Conservation (phyloP, 306 rosid genomes). For the Clitoria ternatea region DNA sequence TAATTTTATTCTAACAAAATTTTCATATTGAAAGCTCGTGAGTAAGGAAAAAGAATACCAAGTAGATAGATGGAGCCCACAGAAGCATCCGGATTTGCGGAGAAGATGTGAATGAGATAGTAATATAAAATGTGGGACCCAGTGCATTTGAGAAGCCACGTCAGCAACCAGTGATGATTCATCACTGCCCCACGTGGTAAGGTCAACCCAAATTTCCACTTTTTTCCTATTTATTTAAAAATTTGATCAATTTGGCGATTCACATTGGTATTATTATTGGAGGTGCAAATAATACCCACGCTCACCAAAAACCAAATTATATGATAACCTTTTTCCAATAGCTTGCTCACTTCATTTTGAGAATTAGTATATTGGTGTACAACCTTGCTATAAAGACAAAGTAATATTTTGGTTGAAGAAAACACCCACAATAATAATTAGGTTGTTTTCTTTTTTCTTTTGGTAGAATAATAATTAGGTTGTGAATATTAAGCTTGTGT, state of each 20-base stretch:
- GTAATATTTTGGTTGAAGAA: not conserved
- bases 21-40: too few relatives aligned
- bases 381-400: not conserved
- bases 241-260: not conserved
- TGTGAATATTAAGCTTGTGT: constrained; percentile 11
- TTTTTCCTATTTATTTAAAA: not conserved
- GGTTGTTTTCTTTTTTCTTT: too few relatives aligned
- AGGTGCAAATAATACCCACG: constrained; percentile 6
- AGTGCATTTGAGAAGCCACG: constrained; percentile 36
- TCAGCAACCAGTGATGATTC: constrained; percentile 23
- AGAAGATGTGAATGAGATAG: constrained; percentile 21
- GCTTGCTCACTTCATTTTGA: too few relatives aligned
- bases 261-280: not conserved
- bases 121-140: constrained; percentile 36
- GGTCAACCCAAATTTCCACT: constrained; percentile 21
- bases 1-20: too few relatives aligned
- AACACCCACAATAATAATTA: constrained; percentile 15
- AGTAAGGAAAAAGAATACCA: too few relatives aligned
- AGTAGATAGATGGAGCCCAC: constrained; percentile 5
- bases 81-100: not conserved
- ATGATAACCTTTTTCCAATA: not conserved
- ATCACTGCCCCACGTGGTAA: constrained; percentile 25
- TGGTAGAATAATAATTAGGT: constrained; percentile 17
- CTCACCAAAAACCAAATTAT: not conserved
- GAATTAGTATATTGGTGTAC: not conserved